Evolutionary conservation across 2,329 filamentous ascomycete genomes (phyloP).

Genomic region (Rutstroemia sp.): DNA sequence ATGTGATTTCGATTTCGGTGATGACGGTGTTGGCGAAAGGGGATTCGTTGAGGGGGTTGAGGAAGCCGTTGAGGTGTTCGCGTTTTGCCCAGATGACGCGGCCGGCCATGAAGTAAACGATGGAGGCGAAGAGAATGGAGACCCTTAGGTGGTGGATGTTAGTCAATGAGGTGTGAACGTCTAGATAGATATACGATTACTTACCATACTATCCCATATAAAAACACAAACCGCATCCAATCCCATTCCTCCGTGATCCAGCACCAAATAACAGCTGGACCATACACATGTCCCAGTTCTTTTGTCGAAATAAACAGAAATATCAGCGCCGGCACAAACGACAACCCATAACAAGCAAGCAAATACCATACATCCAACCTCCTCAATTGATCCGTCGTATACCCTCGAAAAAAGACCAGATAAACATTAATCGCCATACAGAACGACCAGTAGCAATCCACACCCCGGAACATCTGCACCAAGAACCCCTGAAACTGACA

Average conservation of each 20-base stretch:
- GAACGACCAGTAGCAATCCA: constrained; percentile 45
- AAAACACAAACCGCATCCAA: constrained; percentile 62
- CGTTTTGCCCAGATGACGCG: constrained; percentile 55
- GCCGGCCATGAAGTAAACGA: constrained; percentile 58
- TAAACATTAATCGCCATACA: constrained; percentile 55
- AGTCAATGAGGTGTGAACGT: constrained; percentile 18
- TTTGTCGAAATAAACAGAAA: constrained; percentile 42
- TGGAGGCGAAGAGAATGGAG: constrained; percentile 49
- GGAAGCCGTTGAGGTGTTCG: constrained; percentile 49
- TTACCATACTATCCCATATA: constrained; percentile 63
- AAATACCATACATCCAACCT: constrained; percentile 48
- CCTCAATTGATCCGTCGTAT: constrained; percentile 40
- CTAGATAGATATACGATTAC: background rate
- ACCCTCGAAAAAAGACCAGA: constrained; percentile 48
- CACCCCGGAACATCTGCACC: constrained; percentile 65
- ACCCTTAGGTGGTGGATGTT: constrained; percentile 28
- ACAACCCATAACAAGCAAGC: constrained; percentile 43
- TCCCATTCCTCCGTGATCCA: constrained; percentile 64
- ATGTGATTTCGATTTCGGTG: constrained; percentile 36
- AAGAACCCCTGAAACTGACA: constrained; percentile 69
- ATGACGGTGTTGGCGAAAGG: constrained; percentile 28
- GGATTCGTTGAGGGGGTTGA: constrained; percentile 41
- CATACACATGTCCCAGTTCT: constrained; percentile 23
- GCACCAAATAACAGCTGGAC: constrained; percentile 59
- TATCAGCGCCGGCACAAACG: constrained; percentile 41